Evolutionary conservation across 225 moss, liverwort and hornwort species (phyloP), one percentile per base, ranked within the genome.

Genomic region (Polytrichum formosum): DNA sequence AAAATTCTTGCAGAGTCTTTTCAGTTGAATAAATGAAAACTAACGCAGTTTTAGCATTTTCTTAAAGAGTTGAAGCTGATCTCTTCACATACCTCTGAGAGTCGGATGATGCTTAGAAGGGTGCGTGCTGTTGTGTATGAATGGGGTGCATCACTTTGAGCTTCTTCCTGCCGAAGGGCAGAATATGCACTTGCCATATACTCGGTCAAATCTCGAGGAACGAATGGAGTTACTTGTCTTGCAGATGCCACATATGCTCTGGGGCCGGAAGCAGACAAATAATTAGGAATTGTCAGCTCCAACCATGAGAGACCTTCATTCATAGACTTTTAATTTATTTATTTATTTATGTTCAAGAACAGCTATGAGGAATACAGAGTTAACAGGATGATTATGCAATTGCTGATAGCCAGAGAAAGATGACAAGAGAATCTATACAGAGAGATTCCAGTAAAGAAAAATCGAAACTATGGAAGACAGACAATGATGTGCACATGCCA

Each of bases 111-210:
- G 75, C 96, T 97, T 1, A 97, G 81, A 53, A 94, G 89, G 21
- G 96, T 97, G 69, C 96, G 85, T 22, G 96, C 96, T 55, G 94
- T 97, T 20, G 96, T 94, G 61, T 97, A 97, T 26, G 94, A 97
- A 80, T 97, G 92, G 27, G 96, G 94, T 21, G 96, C 90, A 85
- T 97, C 96, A 60, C 92, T 97, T 65, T 88, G 76, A 28, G 89
- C 90, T 84, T 97, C 96, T 83, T 97, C 96, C 79, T 97, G 96
- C 54, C 96, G 77, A 59, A 97, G 81, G 25, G 83, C 88, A 68
- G 89, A 89, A 66, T 97, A 97, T 26, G 96, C 94, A 84, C 89
- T 92, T 20, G 96, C 96, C 77, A 97, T 78, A 33, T 97, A 94
- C 59, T 97, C 96, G n/a, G 90, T 92, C 78, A 97, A 79, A 67